Conservation (phyloP, 352 stramenopile species). For the Lagenidium giganteum region DNA sequence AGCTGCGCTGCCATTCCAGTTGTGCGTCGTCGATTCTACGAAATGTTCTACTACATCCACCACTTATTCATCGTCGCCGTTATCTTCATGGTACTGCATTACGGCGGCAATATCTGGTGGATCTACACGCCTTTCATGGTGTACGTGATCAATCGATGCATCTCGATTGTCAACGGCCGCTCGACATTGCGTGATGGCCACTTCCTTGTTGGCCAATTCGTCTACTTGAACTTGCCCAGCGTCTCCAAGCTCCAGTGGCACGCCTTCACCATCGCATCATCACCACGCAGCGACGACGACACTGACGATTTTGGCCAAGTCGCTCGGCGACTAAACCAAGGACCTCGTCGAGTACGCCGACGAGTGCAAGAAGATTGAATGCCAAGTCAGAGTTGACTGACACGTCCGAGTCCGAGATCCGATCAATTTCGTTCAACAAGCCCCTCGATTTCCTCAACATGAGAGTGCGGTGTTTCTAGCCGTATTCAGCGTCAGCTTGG, state of each 20-base stretch:
- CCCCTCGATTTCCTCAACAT: no score
- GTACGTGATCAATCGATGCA: constrained; percentile 16
- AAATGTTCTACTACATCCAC: constrained; percentile 14
- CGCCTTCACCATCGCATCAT: constrained; percentile 18
- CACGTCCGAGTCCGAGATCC: constrained; percentile 42
- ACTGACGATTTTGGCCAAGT: constrained; percentile 18
- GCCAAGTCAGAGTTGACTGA: constrained; percentile 31
- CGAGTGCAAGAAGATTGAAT: constrained; percentile 15
- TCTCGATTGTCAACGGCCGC: constrained; percentile 10
- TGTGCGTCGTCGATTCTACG: constrained; percentile 27
- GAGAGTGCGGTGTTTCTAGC: constrained; percentile 27
- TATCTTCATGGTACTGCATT: constrained; percentile 19
- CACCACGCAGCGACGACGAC: not conserved
- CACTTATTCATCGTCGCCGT: constrained; percentile 20
- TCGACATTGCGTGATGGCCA: not conserved
- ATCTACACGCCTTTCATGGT: constrained; percentile 15
- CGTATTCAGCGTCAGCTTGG: constrained; percentile 16
- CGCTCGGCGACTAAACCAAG: constrained; percentile 10
- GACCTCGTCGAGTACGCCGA: constrained; percentile 12
- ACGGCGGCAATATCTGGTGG: constrained; percentile 7
- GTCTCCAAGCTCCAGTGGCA: constrained; percentile 26
- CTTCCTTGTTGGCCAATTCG: constrained; percentile 11
- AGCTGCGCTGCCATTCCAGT: constrained; percentile 6
- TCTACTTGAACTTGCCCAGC: constrained; percentile 15
- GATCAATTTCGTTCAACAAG: constrained; percentile 15